A percentile compares a stretch with the other conserved stretches of the same genome.
phyloP scores from a whole-genome alignment of 495 filamentous ascomycete species.

The Ascodesmis nigricans region DNA sequence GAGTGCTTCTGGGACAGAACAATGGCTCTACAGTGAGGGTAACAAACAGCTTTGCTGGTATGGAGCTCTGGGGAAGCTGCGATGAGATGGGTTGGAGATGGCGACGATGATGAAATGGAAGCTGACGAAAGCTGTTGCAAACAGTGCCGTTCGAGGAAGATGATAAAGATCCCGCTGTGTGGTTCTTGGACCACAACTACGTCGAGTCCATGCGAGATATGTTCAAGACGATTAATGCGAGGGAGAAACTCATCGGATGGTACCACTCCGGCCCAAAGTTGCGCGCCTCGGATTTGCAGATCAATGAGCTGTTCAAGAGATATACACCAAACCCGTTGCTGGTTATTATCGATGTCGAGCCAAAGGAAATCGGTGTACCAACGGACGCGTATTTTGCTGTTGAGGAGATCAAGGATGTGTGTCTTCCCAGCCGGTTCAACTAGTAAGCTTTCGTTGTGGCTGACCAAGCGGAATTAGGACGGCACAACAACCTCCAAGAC shows the following conservation, averaged over 20 bases:
- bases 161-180: conserved; percentile 92
- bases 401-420: conserved; percentile 98
- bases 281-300: conserved; percentile 88
- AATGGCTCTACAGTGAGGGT: conserved; percentile 85
- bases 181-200: conserved; percentile 99
- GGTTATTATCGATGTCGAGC: conserved; percentile 96
- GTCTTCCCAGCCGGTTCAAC: conserved; percentile 20
- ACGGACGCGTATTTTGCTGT: conserved; percentile 99
- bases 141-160: conserved; percentile 97
- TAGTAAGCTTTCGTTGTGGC: conserved; percentile 4
- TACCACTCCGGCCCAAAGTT: conserved; percentile 97
- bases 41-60: conserved; percentile 97
- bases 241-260: conserved; percentile 98
- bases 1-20: conserved; percentile 87
- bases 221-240: conserved; percentile 99
- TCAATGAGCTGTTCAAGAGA: conserved; percentile 98
- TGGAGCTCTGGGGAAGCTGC: conserved; percentile 19
- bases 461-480: conserved; percentile 36
- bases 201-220: conserved; percentile 99
- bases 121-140: too few relatives aligned
- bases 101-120: conserved; percentile 8
- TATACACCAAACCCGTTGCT: conserved; percentile 92
- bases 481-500: conserved; percentile 92
- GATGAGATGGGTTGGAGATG: conserved; percentile 7
- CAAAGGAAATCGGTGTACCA: conserved; percentile 91